A percentile compares a stretch with the other conserved stretches of the same genome.
These are phyloP conservation scores for Syzygium oleosum DNA, from an alignment of 345 rosid genomes.

Conservation along the genomic window DNA sequence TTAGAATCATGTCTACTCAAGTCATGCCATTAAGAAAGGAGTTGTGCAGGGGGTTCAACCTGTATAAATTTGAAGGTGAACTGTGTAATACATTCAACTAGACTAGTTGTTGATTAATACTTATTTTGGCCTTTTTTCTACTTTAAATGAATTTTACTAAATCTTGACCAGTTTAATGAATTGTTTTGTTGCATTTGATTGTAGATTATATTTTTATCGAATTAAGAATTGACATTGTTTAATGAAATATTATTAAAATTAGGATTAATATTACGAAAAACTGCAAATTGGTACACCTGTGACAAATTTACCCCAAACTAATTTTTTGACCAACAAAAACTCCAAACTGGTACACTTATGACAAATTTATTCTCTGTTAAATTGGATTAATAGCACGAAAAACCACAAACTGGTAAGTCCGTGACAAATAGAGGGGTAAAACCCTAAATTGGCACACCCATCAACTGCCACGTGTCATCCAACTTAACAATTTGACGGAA, in stretches of 20 bases:
- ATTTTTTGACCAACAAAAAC: too few species aligned
- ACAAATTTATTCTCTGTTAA: too few species aligned
- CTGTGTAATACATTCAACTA: background rate
- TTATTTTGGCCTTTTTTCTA: background rate
- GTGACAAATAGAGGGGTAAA: too few species aligned
- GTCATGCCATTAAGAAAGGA: background rate
- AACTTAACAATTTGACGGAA: too few species aligned
- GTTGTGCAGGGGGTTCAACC: background rate
- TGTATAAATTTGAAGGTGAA: background rate
- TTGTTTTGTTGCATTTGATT: background rate
- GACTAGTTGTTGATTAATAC: background rate
- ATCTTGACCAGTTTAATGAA: background rate
- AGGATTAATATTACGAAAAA: too few species aligned
- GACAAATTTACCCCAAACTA: too few species aligned
- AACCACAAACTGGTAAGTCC: too few species aligned
- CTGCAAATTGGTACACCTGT: too few species aligned
- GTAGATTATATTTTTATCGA: background rate
- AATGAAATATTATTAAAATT: background rate
- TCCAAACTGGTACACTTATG: too few species aligned
- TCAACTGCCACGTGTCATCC: too few species aligned
- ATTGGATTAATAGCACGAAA: too few species aligned
- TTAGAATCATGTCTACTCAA: background rate
- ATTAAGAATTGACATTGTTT: background rate
- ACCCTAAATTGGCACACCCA: too few species aligned
- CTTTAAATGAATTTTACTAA: background rate